Evolutionary conservation across 2,329 filamentous ascomycete species (phyloP), one percentile per base, ranked within the genome.

Genomic region (Alternaria hordeiaustralica): DNA sequence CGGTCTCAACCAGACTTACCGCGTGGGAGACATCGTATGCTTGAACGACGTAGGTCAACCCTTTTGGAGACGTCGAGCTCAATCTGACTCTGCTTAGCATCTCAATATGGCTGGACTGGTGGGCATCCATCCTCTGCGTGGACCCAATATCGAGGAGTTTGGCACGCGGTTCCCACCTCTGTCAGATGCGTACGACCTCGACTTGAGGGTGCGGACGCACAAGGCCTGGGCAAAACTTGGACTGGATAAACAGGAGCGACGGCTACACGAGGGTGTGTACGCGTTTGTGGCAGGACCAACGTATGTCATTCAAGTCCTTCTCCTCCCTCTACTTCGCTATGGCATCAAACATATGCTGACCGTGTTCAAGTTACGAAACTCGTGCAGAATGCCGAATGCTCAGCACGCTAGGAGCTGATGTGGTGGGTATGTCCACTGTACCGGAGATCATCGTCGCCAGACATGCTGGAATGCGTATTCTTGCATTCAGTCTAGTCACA

Each of bases 341-440:
- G 18, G 12, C 25, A 18, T 46, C 11, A 12, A 49, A 33, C 41
- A 44, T 30, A 18, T 41, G 51, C 67, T 76, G 63, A 68, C 28
- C n/a, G 49, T 23, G 49, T 23, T 10, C 54, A 58, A 87, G 85
- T 53, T 90, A 90, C 73, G 89, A 90, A 74, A 90, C 88, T 3
- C 82, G 89, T 64, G 88, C 88, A 1, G 88, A 90, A 74, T 90
- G 88, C 72, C 84, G 88, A 18, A 85, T 90, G 84, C 81, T 91
- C 63, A 83, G 83, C 43, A 81, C 81, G 51, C 78, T 90, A 7
- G 88, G 89, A 7, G 88, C 88, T n/a, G 89, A 91, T 72, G 81
- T 90, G n/a, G 89, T 91, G 2, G 89, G 89, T 13, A 91, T 91
- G 89, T 90, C 87, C 30, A 91, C 89, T 1, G 88, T 91, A 26